phyloP scores from a whole-genome alignment of 495 filamentous ascomycete species.

The Xylaria cubensis region DNA sequence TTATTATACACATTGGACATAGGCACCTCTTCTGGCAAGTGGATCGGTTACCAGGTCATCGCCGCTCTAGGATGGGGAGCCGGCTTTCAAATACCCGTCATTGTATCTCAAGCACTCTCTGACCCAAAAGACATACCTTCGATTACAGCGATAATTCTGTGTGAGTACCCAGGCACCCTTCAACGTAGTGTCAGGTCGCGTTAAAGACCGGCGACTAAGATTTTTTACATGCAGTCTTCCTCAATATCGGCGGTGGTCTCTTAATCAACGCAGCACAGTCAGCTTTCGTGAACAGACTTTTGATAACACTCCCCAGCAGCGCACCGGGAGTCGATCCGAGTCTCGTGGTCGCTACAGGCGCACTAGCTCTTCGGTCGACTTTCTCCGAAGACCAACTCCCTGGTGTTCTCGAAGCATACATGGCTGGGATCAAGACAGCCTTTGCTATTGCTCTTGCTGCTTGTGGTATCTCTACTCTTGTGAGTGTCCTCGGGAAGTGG shows the following conservation, averaged over 20 bases:
- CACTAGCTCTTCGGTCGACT: conserved; percentile 54
- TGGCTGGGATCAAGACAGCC: conserved; percentile 59
- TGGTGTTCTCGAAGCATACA: conserved; percentile 63
- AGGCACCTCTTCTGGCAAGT: conserved; percentile 44
- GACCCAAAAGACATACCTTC: conserved; percentile 57
- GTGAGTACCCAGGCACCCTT: conserved; percentile 31
- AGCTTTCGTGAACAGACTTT: conserved; percentile 55
- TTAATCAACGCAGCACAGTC: conserved; percentile 55
- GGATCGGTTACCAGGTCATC: conserved; percentile 69
- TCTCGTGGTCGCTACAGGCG: conserved; percentile 57
- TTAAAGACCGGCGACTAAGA: background rate
- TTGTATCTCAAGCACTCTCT: conserved; percentile 60
- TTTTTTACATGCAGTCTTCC: conserved; percentile 39
- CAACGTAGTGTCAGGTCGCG: background rate
- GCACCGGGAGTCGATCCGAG: conserved; percentile 54
- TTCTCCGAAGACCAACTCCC: conserved; percentile 54
- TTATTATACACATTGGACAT: conserved; percentile 57
- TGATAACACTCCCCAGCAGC: conserved; percentile 40
- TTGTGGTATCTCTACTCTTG: conserved; percentile 1
- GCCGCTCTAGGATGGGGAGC: conserved; percentile 63
- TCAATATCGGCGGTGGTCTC: conserved; percentile 57
- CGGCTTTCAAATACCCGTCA: conserved; percentile 59
- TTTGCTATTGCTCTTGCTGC: conserved; percentile 50
- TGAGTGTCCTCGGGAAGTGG: conserved; percentile 33
- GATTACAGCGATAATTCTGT: conserved; percentile 64